A percentile compares a stretch with the other conserved stretches of the same genome.
Evolutionary conservation across 1,284 basidiomycete genomes (phyloP).

Genomic region (Malassezia psittaci): DNA sequence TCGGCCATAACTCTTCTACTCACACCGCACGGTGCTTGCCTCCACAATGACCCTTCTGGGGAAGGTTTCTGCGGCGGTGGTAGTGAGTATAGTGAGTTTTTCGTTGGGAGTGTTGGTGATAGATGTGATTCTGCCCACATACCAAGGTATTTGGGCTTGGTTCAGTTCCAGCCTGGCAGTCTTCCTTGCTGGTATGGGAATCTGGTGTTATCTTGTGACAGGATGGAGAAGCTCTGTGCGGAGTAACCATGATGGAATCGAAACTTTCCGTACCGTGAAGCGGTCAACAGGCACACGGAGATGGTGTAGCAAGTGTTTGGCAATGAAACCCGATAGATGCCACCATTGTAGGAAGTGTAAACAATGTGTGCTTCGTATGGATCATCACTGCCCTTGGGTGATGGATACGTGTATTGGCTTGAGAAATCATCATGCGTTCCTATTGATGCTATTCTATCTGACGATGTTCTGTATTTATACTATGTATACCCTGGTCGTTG

Average conservation of each 20-base stretch:
- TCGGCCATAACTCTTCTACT: constrained; percentile 28
- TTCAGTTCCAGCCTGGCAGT: not conserved
- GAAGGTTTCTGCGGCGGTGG: not conserved
- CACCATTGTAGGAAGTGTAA: constrained; percentile 69
- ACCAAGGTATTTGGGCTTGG: not conserved
- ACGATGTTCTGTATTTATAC: not conserved
- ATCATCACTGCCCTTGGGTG: constrained; percentile 63
- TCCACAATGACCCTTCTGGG: constrained; percentile 2
- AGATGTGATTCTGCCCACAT: not conserved
- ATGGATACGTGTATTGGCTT: constrained; percentile 63
- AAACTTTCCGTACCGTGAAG: constrained; percentile 21
- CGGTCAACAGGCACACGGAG: constrained; percentile 27
- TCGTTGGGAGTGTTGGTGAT: not conserved
- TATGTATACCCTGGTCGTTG: constrained; percentile 2
- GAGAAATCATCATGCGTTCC: constrained; percentile 72
- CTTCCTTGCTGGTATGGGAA: not conserved
- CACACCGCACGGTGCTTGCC: not conserved
- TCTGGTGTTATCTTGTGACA: constrained; percentile 3
- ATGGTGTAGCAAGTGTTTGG: constrained; percentile 46
- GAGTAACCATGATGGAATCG: not conserved
- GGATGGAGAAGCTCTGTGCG: not conserved
- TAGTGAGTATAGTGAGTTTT: not conserved
- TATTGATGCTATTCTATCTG: constrained; percentile 61
- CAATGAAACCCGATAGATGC: constrained; percentile 60
- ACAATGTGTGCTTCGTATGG: constrained; percentile 62